These are phyloP conservation scores for Botrytis tulipae DNA, from an alignment of 2,329 filamentous ascomycete species.

Conservation along the genomic window DNA sequence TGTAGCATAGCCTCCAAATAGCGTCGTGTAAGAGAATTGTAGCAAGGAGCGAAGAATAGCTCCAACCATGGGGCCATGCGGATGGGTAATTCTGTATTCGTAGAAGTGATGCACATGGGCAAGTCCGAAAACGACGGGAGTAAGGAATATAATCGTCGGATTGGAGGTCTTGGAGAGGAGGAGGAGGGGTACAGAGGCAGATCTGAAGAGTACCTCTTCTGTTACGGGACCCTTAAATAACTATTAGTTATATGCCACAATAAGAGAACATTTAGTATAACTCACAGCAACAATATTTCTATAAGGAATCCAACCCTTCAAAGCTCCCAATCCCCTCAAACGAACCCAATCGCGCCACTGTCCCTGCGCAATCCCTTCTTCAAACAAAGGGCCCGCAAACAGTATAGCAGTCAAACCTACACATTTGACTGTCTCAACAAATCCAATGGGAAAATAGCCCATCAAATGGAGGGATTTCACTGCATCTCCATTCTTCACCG, in stretches of 20 bases:
- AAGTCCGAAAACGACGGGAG: slow-evolving; percentile 86
- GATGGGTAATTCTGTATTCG: slow-evolving; percentile 83
- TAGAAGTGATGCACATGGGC: slow-evolving; percentile 96
- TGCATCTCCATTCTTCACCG: slow-evolving; percentile 49
- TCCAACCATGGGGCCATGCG: slow-evolving; percentile 60
- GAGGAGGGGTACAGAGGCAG: slow-evolving; percentile 79
- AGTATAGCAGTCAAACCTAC: slow-evolving; percentile 73
- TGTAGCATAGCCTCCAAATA: slow-evolving; percentile 91
- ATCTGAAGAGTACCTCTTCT: slow-evolving; percentile 92
- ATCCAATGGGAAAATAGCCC: slow-evolving; percentile 76
- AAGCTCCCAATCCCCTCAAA: slow-evolving; percentile 54
- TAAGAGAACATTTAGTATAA: slow-evolving; percentile 26
- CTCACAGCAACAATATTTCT: slow-evolving; percentile 83
- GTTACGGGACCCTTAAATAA: slow-evolving; percentile 69
- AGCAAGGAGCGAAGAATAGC: slow-evolving; percentile 71
- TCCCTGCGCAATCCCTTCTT: slow-evolving; percentile 70
- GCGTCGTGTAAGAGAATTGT: slow-evolving; percentile 84
- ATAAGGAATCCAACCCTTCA: slow-evolving; percentile 76
- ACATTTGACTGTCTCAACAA: slow-evolving; percentile 60
- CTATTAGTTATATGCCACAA: background rate
- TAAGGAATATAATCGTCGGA: slow-evolving; percentile 68
- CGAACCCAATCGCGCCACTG: slow-evolving; percentile 64
- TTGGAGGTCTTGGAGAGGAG: slow-evolving; percentile 59
- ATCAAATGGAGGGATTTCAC: slow-evolving; percentile 64
- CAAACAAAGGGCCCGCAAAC: slow-evolving; percentile 82